Evolutionary conservation across 495 filamentous ascomycete species (phyloP), one percentile per base, ranked within the genome.

Genomic region (Corynascus novoguineensis): DNA sequence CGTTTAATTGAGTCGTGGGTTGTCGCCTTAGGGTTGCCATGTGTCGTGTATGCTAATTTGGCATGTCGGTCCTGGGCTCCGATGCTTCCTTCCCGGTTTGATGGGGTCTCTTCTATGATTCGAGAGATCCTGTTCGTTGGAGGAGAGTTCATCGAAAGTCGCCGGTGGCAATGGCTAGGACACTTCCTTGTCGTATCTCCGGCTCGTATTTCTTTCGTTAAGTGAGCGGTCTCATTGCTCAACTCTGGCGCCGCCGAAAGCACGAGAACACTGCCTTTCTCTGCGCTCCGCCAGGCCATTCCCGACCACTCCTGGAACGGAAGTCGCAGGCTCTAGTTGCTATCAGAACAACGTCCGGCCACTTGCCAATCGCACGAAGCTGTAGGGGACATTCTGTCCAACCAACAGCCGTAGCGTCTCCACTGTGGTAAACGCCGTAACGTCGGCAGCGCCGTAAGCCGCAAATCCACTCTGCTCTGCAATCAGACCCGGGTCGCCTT

Each of bases 361-460:
- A 60, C 84, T 85, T 8, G 88, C 87, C 73, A 92, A 75, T 37
- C 88, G 70, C 34, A 91, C 88, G 73, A 93, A 93, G 70, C 89
- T 89, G 73, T 89, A 91, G 25, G 86, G 86, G 34, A 93, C 88
- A 67, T 91, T 91, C 75, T 90, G 85, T 15, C 89, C 88, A 9
- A 92, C 87, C 9, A 93, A 75, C 59, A 92, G 62, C 44, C 88
- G 75, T 10, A 92, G 70, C 32, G 86, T 92, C 69, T 90, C 86
- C 15, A 90, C 88, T 19, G 86, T 90, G 11, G 87, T 90, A 73
- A 88, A 92, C 0, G 87, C 87, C 64, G 81, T 85, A 28, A 90
- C 86, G 63, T 92, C 88, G 24, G 85, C 85, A 32, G 84, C 81
- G 3, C 86, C 86, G 69, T 92, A 92, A 10, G 86, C 85, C 34